Evolutionary conservation across 176 grass and related monocot genomes (phyloP).

Genomic region (Carex scoparia): DNA sequence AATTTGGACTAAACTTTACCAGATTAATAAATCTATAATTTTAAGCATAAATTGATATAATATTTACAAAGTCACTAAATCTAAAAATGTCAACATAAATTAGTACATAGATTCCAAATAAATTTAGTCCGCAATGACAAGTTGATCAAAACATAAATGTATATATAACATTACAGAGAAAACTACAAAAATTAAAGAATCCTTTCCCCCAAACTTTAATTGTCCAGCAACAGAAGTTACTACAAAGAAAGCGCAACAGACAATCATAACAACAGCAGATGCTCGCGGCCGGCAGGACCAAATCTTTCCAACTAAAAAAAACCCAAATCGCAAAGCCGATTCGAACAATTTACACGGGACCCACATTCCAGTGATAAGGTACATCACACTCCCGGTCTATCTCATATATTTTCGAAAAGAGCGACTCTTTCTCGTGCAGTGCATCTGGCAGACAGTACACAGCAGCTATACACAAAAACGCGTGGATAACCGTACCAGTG

Average conservation of each 20-base stretch:
- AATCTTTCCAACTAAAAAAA: not conserved
- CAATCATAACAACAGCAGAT: not conserved
- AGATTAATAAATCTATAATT: too few relatives aligned
- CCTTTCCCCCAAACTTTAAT: not conserved
- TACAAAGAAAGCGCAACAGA: not conserved
- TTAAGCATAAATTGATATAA: too few relatives aligned
- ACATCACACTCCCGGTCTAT: not conserved
- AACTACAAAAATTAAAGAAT: not conserved
- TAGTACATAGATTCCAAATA: not conserved
- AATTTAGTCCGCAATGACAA: not conserved
- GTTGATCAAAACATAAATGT: too few relatives aligned
- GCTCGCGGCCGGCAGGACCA: slow-evolving; percentile 11
- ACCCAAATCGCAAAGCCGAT: not conserved
- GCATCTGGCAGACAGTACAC: slow-evolving; percentile 28
- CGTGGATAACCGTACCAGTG: slow-evolving; percentile 8
- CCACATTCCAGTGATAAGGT: not conserved
- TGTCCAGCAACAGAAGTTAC: not conserved
- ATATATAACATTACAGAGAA: not conserved
- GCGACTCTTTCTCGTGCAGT: slow-evolving; percentile 28
- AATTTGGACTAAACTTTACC: too few relatives aligned
- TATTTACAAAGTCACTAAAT: not conserved
- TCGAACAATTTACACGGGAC: not conserved
- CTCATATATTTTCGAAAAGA: not conserved
- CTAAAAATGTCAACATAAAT: not conserved
- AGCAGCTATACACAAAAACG: slow-evolving; percentile 26